These are phyloP conservation scores for Euphorbia celastroides DNA, from an alignment of 441 rosid genomes.

Conservation along the genomic window DNA sequence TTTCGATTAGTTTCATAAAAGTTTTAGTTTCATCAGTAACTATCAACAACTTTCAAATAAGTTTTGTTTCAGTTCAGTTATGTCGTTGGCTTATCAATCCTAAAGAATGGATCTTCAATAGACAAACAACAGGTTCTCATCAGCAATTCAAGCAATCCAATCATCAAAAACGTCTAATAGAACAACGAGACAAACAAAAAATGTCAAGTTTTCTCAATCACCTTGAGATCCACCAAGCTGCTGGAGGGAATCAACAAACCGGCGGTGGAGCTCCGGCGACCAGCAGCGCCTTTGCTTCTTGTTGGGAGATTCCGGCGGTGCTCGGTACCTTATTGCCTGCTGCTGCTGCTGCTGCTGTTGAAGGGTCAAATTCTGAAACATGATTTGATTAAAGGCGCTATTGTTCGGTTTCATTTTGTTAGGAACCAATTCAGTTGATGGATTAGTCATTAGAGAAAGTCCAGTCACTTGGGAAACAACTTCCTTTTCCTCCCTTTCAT, in stretches of 20 bases:
- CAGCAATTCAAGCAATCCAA: not conserved
- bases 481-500: slow-evolving; percentile 38
- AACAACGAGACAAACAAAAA: not conserved
- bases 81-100: no score
- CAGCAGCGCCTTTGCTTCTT: slow-evolving; percentile 94
- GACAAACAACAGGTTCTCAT: no score
- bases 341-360: slow-evolving; percentile 24
- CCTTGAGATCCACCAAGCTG: slow-evolving; percentile 90
- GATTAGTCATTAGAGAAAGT: slow-evolving; percentile 42
- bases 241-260: slow-evolving; percentile 72
- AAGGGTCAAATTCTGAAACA: slow-evolving; percentile 28
- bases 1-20: no score
- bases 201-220: slow-evolving; percentile 15
- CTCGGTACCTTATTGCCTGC: slow-evolving; percentile 29
- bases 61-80: no score
- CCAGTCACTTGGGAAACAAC: slow-evolving; percentile 41
- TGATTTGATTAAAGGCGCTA: slow-evolving; percentile 18
- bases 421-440: slow-evolving; percentile 32
- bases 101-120: no score
- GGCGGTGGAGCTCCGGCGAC: slow-evolving; percentile 86
- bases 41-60: no score
- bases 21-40: no score
- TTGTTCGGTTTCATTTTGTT: slow-evolving; percentile 16
- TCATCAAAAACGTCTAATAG: not conserved
- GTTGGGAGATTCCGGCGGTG: slow-evolving; percentile 23